phyloP scores from a whole-genome alignment of 179 eudicot genomes.

The Silene noctiflora region DNA sequence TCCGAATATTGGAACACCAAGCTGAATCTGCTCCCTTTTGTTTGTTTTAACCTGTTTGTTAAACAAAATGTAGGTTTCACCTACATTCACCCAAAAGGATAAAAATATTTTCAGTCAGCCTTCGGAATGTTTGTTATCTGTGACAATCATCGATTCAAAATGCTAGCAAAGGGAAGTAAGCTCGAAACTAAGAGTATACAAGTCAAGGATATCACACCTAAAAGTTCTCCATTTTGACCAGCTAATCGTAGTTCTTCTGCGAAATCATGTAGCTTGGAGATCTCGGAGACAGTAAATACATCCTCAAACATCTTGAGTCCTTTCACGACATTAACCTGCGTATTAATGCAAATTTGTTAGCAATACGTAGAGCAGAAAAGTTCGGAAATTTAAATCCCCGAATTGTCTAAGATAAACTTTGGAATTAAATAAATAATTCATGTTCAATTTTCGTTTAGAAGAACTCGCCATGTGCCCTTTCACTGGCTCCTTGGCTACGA shows the following conservation, averaged over 20 bases:
- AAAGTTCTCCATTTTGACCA: conserved; percentile 87
- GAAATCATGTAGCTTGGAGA: conserved; percentile 59
- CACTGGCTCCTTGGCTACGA: conserved; percentile 94
- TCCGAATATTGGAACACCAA: conserved; percentile 84
- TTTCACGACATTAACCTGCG: conserved; percentile 90
- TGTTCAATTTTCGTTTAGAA: conserved; percentile 21
- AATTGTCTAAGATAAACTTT: neutral
- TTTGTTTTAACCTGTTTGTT: conserved; percentile 84
- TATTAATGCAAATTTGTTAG: conserved; percentile 16
- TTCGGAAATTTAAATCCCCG: neutral
- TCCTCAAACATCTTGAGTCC: conserved; percentile 91
- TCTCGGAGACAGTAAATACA: conserved; percentile 62
- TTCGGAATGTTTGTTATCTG: neutral
- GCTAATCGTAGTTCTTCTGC: conserved; percentile 66
- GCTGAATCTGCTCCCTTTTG: conserved; percentile 91
- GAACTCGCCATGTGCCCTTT: conserved; percentile 90
- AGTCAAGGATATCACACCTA: conserved; percentile 45
- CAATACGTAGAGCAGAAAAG: neutral
- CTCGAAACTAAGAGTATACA: neutral
- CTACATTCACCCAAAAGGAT: conserved; percentile 34
- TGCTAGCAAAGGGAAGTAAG: neutral
- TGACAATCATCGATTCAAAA: neutral
- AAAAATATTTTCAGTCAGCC: neutral
- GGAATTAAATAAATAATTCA: neutral
- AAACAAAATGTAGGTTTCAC: conserved; percentile 76